Conservation (phyloP, 768 basidiomycete genomes). For the Leccinum incarnatum region DNA sequence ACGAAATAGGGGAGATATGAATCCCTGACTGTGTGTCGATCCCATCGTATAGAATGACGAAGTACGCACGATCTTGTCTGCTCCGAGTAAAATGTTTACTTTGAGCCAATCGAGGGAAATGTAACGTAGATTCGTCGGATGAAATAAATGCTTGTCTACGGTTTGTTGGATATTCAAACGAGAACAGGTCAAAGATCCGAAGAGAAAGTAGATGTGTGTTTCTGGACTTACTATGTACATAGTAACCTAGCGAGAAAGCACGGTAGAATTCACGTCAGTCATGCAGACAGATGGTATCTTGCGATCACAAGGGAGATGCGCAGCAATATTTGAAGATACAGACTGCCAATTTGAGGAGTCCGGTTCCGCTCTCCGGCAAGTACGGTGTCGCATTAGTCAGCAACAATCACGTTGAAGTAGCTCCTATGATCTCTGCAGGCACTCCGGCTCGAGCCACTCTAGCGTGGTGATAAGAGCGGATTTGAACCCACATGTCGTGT, state of each 20-base stretch:
- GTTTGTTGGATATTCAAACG: not conserved
- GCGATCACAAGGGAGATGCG: not conserved
- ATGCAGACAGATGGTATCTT: slow-evolving; percentile 39
- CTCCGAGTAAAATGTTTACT: slow-evolving; percentile 37
- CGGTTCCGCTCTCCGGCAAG: slow-evolving; percentile 48
- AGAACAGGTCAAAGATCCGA: not conserved
- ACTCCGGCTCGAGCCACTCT: no score
- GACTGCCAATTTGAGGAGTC: slow-evolving; percentile 51
- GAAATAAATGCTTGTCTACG: slow-evolving; percentile 53
- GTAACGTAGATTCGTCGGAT: slow-evolving; percentile 42
- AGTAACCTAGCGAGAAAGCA: slow-evolving; percentile 58
- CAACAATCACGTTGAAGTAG: no score
- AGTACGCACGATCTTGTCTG: slow-evolving; percentile 51
- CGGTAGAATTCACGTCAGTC: slow-evolving; percentile 64
- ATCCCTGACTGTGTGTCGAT: no score
- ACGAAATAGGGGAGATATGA: slow-evolving; percentile 47
- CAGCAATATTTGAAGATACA: slow-evolving; percentile 23
- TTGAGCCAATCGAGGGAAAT: slow-evolving; percentile 42
- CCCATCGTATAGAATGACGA: not conserved
- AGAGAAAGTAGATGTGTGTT: not conserved
- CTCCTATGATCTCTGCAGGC: no score
- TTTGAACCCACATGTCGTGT: no score
- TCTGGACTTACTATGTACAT: slow-evolving; percentile 56
- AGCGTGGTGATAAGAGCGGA: no score
- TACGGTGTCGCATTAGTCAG: no score